Conservation (phyloP, 352 stramenopile species). For the Globisporangium parvum region DNA sequence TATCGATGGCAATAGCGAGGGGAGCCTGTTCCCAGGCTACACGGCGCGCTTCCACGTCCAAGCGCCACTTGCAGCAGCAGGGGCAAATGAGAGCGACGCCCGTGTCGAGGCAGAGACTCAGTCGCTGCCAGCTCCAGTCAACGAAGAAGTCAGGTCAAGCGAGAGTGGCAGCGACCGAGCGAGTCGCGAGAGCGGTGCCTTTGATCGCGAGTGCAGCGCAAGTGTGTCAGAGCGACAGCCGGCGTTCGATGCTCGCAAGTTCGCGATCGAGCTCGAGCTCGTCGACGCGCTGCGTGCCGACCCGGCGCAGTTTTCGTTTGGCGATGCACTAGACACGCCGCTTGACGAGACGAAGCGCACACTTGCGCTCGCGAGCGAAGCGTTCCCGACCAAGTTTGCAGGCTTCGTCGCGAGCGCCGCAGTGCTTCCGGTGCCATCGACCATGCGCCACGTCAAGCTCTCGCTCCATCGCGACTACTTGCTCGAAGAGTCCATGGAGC, state of each 20-base stretch:
- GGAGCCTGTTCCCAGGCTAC: neutral
- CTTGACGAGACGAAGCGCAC: constrained; percentile 43
- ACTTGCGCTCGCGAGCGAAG: constrained; percentile 20
- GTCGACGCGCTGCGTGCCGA: constrained; percentile 22
- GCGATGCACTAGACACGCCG: constrained; percentile 75
- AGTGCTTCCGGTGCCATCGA: constrained; percentile 46
- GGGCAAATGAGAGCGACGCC: too few relatives aligned
- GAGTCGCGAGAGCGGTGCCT: too few relatives aligned
- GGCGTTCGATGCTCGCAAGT: too few relatives aligned
- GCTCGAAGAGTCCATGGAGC: constrained; percentile 65
- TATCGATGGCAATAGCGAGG: constrained; percentile 4
- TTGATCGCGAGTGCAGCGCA: too few relatives aligned
- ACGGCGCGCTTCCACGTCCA: neutral
- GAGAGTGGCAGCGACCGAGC: too few relatives aligned
- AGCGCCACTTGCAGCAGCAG: too few relatives aligned
- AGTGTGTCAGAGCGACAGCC: too few relatives aligned
- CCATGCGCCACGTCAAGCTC: constrained; percentile 54
- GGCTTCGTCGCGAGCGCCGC: constrained; percentile 66
- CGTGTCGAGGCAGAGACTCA: too few relatives aligned
- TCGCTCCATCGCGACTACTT: constrained; percentile 53
- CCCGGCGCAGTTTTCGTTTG: constrained; percentile 18
- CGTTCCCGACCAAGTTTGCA: constrained; percentile 69
- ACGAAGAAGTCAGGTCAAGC: constrained; percentile 5
- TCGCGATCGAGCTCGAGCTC: too few relatives aligned
- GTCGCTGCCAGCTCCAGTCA: neutral